phyloP scores from a whole-genome alignment of 768 basidiomycete genomes.

The Suillus alpinus region DNA sequence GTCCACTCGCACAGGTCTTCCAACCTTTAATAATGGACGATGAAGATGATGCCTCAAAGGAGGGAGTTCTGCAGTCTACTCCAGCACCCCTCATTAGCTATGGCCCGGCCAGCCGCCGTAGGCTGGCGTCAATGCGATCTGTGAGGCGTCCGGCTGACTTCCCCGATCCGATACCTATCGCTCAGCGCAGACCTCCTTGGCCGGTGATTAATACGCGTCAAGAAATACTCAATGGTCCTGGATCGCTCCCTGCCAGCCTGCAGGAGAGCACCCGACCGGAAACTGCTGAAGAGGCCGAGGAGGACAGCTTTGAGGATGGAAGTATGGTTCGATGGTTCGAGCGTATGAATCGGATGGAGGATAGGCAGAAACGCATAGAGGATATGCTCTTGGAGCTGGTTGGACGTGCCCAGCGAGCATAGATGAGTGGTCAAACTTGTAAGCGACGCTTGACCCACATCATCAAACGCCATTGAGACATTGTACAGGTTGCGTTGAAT shows the following conservation, averaged over 20 bases:
- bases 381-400: constrained; percentile 37
- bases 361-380: constrained; percentile 47
- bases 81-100: constrained; percentile 31
- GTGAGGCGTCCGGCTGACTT: constrained; percentile 16
- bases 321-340: constrained; percentile 28
- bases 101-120: constrained; percentile 38
- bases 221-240: constrained; percentile 12
- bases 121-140: constrained; percentile 35
- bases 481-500: background rate
- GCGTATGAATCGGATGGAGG: constrained; percentile 41
- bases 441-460: background rate
- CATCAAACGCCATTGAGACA: background rate
- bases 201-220: constrained; percentile 25
- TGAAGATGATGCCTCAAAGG: constrained; percentile 38
- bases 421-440: background rate
- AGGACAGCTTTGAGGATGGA: constrained; percentile 23
- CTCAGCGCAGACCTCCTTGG: constrained; percentile 9
- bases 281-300: constrained; percentile 28
- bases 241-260: constrained; percentile 25
- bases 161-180: constrained; percentile 3
- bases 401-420: background rate
- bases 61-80: constrained; percentile 23
- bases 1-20: constrained; percentile 74
- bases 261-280: constrained; percentile 17
- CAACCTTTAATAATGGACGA: constrained; percentile 63